Conservation (phyloP, 345 rosid genomes). For the Capsella bursapastoris region DNA sequence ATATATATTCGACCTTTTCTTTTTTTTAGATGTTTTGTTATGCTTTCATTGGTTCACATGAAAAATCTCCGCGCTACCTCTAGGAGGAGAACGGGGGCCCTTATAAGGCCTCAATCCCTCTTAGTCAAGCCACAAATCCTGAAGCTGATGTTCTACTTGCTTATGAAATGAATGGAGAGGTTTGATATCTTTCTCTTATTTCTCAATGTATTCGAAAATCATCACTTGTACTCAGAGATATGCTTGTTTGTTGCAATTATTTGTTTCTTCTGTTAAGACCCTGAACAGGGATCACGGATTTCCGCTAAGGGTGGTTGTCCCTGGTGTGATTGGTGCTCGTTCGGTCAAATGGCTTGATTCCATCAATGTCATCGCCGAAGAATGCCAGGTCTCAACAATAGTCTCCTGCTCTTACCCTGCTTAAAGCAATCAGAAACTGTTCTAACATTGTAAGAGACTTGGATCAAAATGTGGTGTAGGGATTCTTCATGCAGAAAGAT, state of each 20-base stretch:
- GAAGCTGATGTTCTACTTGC: slow-evolving; percentile 96
- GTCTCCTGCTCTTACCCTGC: slow-evolving; percentile 4
- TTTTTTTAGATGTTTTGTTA: background rate
- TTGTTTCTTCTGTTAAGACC: slow-evolving; percentile 50
- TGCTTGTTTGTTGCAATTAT: slow-evolving; percentile 19
- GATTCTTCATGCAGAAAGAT: slow-evolving; percentile 97
- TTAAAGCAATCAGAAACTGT: slow-evolving; percentile 20
- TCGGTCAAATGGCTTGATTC: slow-evolving; percentile 98
- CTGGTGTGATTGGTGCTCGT: slow-evolving; percentile 98
- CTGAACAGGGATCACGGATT: slow-evolving; percentile 95
- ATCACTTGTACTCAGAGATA: slow-evolving; percentile 12
- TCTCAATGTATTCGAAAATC: background rate
- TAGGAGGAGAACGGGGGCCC: slow-evolving; percentile 99
- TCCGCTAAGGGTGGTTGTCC: slow-evolving; percentile 87
- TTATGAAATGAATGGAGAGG: slow-evolving; percentile 99
- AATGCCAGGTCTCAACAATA: slow-evolving; percentile 68
- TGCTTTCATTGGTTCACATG: slow-evolving; percentile 20
- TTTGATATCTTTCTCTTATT: slow-evolving; percentile 28
- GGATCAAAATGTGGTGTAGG: slow-evolving; percentile 52
- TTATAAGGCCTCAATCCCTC: slow-evolving; percentile 91
- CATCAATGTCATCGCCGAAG: slow-evolving; percentile 78
- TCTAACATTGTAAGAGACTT: slow-evolving; percentile 27
- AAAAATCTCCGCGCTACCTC: slow-evolving; percentile 13
- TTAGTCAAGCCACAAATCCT: slow-evolving; percentile 82
- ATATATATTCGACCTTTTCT: background rate